Base-by-base conservation (phyloP, 495 filamentous ascomycete species). In the Penicillium fimorum region DNA sequence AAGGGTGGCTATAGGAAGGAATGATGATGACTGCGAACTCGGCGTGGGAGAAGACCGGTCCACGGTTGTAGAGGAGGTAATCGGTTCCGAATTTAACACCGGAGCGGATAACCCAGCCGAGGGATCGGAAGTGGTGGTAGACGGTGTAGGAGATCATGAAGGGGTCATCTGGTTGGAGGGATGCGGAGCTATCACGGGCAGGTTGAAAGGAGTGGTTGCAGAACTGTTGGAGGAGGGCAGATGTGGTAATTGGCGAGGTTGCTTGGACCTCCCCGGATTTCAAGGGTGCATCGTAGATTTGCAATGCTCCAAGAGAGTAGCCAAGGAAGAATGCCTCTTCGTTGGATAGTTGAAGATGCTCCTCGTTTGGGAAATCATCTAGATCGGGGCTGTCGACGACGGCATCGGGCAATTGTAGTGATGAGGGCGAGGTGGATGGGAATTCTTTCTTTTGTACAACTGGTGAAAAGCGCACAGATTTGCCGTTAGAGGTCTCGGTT, bases 71-170 rank as follows among this genome's bases (percentile, higher is more conserved):
- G 24, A 99, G 81, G 22, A 99, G 78, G 73, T 87, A 96, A 70
- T 99, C 95, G 25, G 90, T 88, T 52, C 87, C 89, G 65, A 99
- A 99, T 70, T 99, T 99, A 62, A 96, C 84, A 40, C 95, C 94
- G 24, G 89, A 84, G 17, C 95, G 88, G 1, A 93, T 85, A n/a
- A 96, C 90, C 94, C 94, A 99, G 45, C 94, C 94, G 0, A 97
- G 80, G 7, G 92, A 95, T 24, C 94, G 90, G 74, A 94, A 99
- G 70, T 99, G 94, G 64, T 99, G 94, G 65, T 96, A 99, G 13
- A 88, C 89, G 30, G 84, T 83, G 66, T 97, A 99, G 33, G 87
- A 85, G 22, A 94, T 66, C 43, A 96, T 76, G 72, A 99, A 97
- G 0, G 88, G 83, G 61, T 95, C 89, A 72, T 96, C 88, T 0